Conservation (phyloP, 345 rosid species). For the Schrenkiella parvula region DNA sequence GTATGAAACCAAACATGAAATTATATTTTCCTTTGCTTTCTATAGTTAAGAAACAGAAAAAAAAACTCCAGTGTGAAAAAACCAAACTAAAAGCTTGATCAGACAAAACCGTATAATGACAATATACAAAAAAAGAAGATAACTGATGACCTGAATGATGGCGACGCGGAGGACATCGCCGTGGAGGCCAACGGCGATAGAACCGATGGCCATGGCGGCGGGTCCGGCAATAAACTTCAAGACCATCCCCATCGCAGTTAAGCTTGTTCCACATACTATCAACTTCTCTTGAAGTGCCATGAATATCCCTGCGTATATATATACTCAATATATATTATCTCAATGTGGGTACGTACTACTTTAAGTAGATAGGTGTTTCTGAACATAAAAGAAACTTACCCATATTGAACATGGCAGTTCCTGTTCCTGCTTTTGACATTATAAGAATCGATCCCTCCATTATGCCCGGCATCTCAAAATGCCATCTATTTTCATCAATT, state of each 20-base stretch:
- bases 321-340: background rate
- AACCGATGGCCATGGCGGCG: conserved; percentile 67
- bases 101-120: background rate
- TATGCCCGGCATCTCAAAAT: conserved; percentile 73
- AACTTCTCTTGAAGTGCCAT: conserved; percentile 77
- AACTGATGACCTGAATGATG: conserved; percentile 53
- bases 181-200: conserved; percentile 57
- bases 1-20: background rate
- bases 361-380: background rate
- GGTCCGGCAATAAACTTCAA: conserved; percentile 70
- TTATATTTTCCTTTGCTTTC: background rate
- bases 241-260: conserved; percentile 53
- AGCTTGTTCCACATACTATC: conserved; percentile 62
- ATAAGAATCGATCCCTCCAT: conserved; percentile 67
- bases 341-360: background rate
- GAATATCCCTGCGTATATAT: conserved; percentile 60
- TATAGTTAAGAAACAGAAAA: background rate
- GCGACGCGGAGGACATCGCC: conserved; percentile 71
- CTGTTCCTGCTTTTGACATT: conserved; percentile 87
- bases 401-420: conserved; percentile 95
- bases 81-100: background rate
- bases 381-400: conserved; percentile 40
- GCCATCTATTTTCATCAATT: conserved; percentile 49
- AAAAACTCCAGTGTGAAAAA: background rate
- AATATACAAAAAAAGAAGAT: background rate